phyloP scores from a whole-genome alignment of 345 rosid species.

The Syzygium grande region DNA sequence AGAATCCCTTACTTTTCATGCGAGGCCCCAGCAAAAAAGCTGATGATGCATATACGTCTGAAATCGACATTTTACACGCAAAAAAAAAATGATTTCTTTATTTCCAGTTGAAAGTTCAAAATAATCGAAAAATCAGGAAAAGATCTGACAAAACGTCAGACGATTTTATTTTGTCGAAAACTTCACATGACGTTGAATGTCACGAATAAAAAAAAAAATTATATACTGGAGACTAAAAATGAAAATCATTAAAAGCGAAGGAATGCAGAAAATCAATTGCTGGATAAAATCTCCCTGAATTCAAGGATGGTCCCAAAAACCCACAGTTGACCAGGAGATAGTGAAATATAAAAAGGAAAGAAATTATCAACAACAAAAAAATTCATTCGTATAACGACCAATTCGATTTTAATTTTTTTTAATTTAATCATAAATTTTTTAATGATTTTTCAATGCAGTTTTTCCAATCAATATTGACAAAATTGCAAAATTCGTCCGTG shows the following conservation, averaged over 20 bases:
- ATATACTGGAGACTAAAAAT: not conserved
- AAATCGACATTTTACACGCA: not conserved
- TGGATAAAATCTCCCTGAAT: not conserved
- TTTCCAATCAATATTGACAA: not conserved
- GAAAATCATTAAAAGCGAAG: not conserved
- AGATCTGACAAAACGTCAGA: not conserved
- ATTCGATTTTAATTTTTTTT: fast-evolving
- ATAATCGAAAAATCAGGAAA: not conserved
- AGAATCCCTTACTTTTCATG: not conserved
- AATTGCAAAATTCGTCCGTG: not conserved
- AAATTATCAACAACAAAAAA: not conserved
- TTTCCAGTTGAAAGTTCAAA: not conserved
- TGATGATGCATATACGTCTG: not conserved
- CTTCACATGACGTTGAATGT: not conserved
- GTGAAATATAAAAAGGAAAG: not conserved
- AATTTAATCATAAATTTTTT: not conserved
- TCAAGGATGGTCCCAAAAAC: not conserved
- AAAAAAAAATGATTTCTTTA: not conserved
- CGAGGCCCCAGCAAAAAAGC: not conserved
- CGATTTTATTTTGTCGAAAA: not conserved
- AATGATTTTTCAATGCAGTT: not conserved
- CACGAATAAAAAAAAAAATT: not conserved
- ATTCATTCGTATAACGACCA: not conserved
- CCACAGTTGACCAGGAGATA: not conserved
- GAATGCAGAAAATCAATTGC: not conserved